phyloP scores from a whole-genome alignment of 192 early-diverging fungal genomes.

The Funneliformis mosseae region DNA sequence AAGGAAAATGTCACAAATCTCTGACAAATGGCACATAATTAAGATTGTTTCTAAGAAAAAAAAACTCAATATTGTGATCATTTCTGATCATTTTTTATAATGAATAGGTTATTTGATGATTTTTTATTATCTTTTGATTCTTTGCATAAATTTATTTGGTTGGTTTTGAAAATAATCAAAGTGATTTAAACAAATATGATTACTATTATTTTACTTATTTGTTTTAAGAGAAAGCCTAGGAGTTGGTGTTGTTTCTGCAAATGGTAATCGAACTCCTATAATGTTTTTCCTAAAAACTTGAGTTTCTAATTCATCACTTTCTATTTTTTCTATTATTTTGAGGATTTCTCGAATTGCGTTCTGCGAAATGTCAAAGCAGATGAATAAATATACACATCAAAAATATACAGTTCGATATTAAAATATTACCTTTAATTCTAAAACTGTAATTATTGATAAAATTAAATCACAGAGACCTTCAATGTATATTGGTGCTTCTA shows the following conservation, averaged over 20 bases:
- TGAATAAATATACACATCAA: neutral
- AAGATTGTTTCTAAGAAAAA: too few species aligned
- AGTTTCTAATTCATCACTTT: constrained; percentile 7
- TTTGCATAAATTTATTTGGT: too few species aligned
- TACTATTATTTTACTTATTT: neutral
- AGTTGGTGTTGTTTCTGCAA: constrained; percentile 6
- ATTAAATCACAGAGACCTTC: constrained; percentile 2
- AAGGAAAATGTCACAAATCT: too few species aligned
- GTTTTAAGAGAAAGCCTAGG: neutral
- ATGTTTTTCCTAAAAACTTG: neutral
- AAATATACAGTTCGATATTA: neutral
- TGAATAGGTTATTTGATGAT: too few species aligned
- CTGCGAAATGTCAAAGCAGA: constrained; percentile 7
- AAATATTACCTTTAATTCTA: constrained; percentile 16
- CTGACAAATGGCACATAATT: too few species aligned
- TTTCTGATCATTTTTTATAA: too few species aligned
- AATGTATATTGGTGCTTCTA: constrained; percentile 22
- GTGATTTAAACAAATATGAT: too few species aligned
- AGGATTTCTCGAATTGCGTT: neutral
- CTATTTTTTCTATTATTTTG: constrained; percentile 7
- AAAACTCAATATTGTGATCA: too few species aligned
- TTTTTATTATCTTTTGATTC: too few species aligned
- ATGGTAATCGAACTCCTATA: neutral
- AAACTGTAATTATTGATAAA: constrained; percentile 24
- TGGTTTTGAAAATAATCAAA: too few species aligned